Conservation (phyloP, 2,329 filamentous ascomycete species). For the Pseudopyricularia javanii region DNA sequence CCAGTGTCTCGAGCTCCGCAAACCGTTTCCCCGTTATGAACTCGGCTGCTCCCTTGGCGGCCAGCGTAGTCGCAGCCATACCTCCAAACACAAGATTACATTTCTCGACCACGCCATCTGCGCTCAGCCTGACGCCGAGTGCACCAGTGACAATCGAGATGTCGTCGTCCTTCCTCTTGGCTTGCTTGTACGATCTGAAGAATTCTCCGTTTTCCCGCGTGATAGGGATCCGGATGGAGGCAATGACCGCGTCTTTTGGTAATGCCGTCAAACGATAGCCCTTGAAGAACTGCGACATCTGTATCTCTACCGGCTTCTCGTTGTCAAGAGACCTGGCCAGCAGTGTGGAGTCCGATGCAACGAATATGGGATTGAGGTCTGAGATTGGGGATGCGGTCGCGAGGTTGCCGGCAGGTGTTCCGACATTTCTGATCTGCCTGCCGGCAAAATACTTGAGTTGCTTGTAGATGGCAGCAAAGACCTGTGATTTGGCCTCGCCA, state of each 20-base stretch:
- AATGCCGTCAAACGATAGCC: conserved; percentile 81
- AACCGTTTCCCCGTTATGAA: conserved; percentile 70
- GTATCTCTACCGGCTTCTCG: conserved; percentile 60
- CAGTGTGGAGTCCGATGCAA: conserved; percentile 72
- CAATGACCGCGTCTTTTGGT: conserved; percentile 69
- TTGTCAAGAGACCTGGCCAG: conserved; percentile 62
- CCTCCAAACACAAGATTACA: conserved; percentile 83
- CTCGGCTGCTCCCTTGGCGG: conserved; percentile 64
- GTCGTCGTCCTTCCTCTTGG: conserved; percentile 95
- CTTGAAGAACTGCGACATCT: conserved; percentile 85
- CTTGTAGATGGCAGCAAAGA: conserved; percentile 84
- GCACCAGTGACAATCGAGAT: conserved; percentile 95
- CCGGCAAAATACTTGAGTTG: conserved; percentile 93
- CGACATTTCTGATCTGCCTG: conserved; percentile 93
- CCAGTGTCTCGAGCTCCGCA: conserved; percentile 69
- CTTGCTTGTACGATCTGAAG: conserved; percentile 86
- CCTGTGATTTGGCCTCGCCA: conserved; percentile 57
- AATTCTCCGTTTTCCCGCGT: conserved; percentile 66
- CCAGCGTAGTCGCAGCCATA: conserved; percentile 86
- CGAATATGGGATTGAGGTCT: conserved; percentile 87
- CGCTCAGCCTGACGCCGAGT: conserved; percentile 58
- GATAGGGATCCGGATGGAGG: conserved; percentile 73
- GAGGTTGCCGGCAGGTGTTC: conserved; percentile 87
- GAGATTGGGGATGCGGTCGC: conserved; percentile 94
- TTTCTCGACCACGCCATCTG: conserved; percentile 56